These are phyloP conservation scores for Rhynchospora tenuis DNA, from an alignment of 176 grass and related monocot species.

Conservation along the genomic window DNA sequence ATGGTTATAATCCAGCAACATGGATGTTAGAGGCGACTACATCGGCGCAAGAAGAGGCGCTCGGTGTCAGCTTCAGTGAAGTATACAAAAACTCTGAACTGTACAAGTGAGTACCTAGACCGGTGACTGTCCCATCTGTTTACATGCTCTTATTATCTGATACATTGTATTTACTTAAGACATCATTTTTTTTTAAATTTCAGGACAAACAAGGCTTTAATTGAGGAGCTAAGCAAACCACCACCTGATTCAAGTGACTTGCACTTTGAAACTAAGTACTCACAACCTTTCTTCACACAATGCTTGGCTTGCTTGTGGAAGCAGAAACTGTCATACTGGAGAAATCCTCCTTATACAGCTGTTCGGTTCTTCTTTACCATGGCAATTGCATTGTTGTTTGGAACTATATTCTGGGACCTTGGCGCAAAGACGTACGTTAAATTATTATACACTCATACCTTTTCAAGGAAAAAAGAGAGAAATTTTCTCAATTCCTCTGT, in stretches of 20 bases:
- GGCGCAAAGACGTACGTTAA: conserved; percentile 52
- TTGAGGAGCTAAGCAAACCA: conserved; percentile 54
- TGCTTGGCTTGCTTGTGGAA: conserved; percentile 87
- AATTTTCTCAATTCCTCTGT: neutral
- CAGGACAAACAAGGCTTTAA: conserved; percentile 75
- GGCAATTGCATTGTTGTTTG: conserved; percentile 52
- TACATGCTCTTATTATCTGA: conserved; percentile 1
- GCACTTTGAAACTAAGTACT: conserved; percentile 58
- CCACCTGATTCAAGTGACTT: conserved; percentile 52
- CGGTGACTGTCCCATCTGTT: neutral
- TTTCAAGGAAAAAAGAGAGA: neutral
- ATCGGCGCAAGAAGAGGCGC: conserved; percentile 59
- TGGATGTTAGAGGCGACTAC: conserved; percentile 85
- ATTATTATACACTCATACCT: conserved; percentile 8
- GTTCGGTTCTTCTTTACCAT: conserved; percentile 63
- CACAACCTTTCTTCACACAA: conserved; percentile 50
- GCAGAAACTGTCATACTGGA: conserved; percentile 70
- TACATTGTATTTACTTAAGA: conserved; percentile 2
- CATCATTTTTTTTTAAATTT: conserved; percentile 23
- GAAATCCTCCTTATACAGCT: conserved; percentile 72
- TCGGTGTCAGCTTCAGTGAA: conserved; percentile 52
- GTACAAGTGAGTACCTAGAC: conserved; percentile 43
- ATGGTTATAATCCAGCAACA: conserved; percentile 85
- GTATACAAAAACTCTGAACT: conserved; percentile 56
- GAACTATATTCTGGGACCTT: conserved; percentile 78